These are phyloP conservation scores for Ceratobasidium sp. DNA, from an alignment of 1,284 basidiomycete genomes.

Conservation along the genomic window DNA sequence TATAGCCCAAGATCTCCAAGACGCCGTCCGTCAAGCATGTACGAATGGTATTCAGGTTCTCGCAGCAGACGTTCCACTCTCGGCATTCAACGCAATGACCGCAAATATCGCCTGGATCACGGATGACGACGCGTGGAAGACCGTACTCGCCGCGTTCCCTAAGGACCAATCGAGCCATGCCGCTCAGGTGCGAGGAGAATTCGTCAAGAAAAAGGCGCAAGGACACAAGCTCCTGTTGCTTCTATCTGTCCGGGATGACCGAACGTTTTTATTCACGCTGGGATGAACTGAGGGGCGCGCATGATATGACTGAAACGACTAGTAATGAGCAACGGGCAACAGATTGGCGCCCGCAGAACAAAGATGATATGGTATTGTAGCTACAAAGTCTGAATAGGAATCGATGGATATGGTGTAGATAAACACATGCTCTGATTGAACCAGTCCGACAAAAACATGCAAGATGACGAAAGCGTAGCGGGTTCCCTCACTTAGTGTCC, in stretches of 20 bases:
- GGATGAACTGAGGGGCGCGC: background rate
- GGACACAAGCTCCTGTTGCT: conserved; percentile 71
- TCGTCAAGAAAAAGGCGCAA: conserved; percentile 67
- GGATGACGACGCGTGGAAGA: conserved; percentile 78
- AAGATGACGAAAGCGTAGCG: conserved; percentile 6
- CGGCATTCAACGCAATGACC: conserved; percentile 70
- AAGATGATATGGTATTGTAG: conserved; percentile 32
- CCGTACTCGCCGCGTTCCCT: conserved; percentile 65
- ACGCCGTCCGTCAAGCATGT: conserved; percentile 60
- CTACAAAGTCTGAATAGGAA: conserved; percentile 12
- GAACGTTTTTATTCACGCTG: conserved; percentile 65
- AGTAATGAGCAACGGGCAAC: too few species aligned
- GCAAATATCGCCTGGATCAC: conserved; percentile 67
- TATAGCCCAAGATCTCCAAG: conserved; percentile 66
- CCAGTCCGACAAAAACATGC: conserved; percentile 11
- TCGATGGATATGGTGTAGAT: conserved; percentile 27
- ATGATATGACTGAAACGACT: background rate
- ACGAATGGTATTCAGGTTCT: conserved; percentile 67
- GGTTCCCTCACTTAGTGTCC: background rate
- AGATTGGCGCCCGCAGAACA: background rate
- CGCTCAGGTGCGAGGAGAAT: conserved; percentile 69
- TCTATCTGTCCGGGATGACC: conserved; percentile 75
- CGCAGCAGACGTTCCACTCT: conserved; percentile 70
- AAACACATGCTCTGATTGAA: conserved; percentile 14
- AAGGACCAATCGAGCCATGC: conserved; percentile 65